Conservation (phyloP, 2,329 filamentous ascomycete species). For the Phialocephala subalpina region DNA sequence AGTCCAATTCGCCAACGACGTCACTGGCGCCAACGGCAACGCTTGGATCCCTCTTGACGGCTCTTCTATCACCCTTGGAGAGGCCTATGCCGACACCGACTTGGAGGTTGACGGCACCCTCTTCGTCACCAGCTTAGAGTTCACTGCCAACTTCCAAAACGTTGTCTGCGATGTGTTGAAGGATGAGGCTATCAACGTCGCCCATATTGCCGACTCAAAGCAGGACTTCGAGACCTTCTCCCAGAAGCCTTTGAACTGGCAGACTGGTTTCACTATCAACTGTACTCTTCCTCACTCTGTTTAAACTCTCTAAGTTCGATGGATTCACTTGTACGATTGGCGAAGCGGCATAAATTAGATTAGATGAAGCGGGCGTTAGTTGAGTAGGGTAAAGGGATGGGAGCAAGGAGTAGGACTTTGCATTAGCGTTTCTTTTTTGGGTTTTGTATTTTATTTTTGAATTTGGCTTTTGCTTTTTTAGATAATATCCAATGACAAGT, state of each 20-base stretch:
- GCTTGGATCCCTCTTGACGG: conserved; percentile 20
- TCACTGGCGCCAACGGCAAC: conserved; percentile 24
- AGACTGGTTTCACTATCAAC: conserved; percentile 23
- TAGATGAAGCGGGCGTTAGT: conserved; percentile 12
- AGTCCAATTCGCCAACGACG: conserved; percentile 24
- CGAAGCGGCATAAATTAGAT: conserved; percentile 15
- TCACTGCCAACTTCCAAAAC: conserved; percentile 24
- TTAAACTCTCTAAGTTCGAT: conserved; percentile 14
- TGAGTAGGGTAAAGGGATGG: conserved; percentile 12
- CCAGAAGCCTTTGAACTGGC: conserved; percentile 23
- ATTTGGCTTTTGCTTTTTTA: too few species aligned
- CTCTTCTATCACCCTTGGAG: conserved; percentile 21
- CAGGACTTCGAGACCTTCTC: conserved; percentile 25
- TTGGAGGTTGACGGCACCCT: conserved; percentile 20
- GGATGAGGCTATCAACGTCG: conserved; percentile 16
- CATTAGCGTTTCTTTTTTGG: conserved; percentile 20
- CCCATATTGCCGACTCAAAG: conserved; percentile 17
- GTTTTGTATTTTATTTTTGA: conserved; percentile 6
- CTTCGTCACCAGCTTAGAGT: conserved; percentile 25
- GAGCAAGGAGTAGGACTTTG: conserved; percentile 15
- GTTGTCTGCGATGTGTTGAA: conserved; percentile 20
- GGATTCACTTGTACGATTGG: conserved; percentile 17
- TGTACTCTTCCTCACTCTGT: conserved; percentile 19
- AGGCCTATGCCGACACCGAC: conserved; percentile 23
- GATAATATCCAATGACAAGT: neutral